A percentile compares a stretch with the other conserved stretches of the same genome.
Evolutionary conservation across 2,329 filamentous ascomycete genomes (phyloP).

Genomic region (Aspergillus caelatus): DNA sequence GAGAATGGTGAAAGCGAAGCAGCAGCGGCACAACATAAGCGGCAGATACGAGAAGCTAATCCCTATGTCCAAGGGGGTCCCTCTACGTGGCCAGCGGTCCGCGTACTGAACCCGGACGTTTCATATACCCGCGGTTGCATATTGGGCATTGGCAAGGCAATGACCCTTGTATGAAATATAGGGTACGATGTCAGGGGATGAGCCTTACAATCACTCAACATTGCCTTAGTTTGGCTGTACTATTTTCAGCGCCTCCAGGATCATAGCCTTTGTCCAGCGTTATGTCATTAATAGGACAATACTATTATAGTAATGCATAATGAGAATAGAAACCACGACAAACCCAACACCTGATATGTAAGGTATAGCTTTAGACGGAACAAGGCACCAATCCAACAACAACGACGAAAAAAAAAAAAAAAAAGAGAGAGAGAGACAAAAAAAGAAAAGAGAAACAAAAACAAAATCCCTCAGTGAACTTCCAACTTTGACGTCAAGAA

Average conservation of each 20-base stretch:
- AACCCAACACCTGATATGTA: background rate
- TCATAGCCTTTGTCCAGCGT: background rate
- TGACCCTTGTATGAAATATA: background rate
- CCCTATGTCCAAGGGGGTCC: background rate
- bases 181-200: background rate
- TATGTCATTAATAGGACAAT: background rate
- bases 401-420: too few species aligned
- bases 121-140: background rate
- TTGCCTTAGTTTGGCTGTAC: background rate
- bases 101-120: background rate
- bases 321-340: background rate
- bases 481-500: background rate
- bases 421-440: too few species aligned
- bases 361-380: background rate
- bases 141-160: conserved; percentile 1
- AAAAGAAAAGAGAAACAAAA: too few species aligned
- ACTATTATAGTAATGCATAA: background rate
- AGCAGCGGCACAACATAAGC: conserved; percentile 12
- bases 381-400: too few species aligned
- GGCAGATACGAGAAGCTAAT: background rate
- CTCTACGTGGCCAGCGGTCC: conserved; percentile 4
- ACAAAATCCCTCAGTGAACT: too few species aligned
- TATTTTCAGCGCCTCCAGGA: background rate
- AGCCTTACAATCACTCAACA: background rate
- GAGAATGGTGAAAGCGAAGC: conserved; percentile 27